These are phyloP conservation scores for Lepidium didymum DNA, from an alignment of 345 rosid genomes.

Conservation along the genomic window DNA sequence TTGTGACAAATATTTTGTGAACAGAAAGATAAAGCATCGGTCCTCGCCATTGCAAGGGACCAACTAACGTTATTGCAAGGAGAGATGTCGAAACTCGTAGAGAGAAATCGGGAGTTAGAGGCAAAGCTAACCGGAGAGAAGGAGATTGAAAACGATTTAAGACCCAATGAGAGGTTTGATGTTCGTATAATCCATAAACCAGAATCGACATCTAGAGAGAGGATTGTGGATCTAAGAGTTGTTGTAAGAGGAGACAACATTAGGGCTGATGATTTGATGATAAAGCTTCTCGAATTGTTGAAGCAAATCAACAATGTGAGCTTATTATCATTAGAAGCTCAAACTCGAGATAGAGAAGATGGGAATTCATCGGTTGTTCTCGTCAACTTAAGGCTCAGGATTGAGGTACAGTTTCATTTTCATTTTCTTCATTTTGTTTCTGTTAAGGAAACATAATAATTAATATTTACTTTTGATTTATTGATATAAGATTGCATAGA, in stretches of 20 bases:
- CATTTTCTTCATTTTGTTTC: neutral
- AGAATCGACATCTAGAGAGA: slow-evolving; percentile 43
- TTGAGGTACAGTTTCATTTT: slow-evolving; percentile 45
- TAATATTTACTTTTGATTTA: neutral
- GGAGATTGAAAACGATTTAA: slow-evolving; percentile 9
- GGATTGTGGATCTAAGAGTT: slow-evolving; percentile 45
- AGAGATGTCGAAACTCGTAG: slow-evolving; percentile 45
- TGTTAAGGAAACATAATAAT: neutral
- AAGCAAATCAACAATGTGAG: slow-evolving; percentile 41
- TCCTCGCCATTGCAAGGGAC: slow-evolving; percentile 54
- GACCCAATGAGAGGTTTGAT: slow-evolving; percentile 25
- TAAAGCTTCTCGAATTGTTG: slow-evolving; percentile 59
- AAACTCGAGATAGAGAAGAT: slow-evolving; percentile 25
- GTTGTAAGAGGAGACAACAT: slow-evolving; percentile 37
- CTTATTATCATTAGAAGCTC: slow-evolving; percentile 49
- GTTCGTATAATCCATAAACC: slow-evolving; percentile 29
- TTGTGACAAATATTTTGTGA: neutral
- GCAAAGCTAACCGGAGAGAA: slow-evolving; percentile 28
- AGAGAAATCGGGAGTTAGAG: slow-evolving; percentile 41
- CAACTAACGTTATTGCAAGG: slow-evolving; percentile 39
- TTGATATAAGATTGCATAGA: neutral
- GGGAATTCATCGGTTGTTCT: slow-evolving; percentile 27
- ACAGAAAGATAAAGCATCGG: slow-evolving; percentile 72
- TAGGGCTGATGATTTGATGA: slow-evolving; percentile 28
- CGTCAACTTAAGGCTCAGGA: slow-evolving; percentile 38